Conservation (phyloP, 345 rosid genomes). For the Syzygium aromaticum region DNA sequence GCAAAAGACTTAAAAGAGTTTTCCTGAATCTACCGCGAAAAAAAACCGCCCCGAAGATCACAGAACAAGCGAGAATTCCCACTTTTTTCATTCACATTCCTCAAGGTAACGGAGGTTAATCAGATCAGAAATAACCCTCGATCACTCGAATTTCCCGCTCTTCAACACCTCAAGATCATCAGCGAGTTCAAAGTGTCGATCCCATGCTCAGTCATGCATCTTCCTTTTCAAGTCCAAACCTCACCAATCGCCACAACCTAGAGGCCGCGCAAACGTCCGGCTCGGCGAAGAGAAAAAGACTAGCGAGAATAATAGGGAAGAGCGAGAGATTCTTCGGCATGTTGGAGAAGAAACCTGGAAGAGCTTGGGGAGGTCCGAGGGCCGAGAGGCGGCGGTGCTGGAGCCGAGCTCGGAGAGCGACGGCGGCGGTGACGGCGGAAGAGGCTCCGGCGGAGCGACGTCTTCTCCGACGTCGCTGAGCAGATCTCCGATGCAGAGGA, state of each 20-base stretch:
- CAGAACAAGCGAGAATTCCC: neutral
- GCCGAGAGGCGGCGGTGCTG: slow-evolving; percentile 2
- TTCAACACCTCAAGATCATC: neutral
- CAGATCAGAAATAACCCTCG: neutral
- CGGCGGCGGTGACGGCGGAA: slow-evolving; percentile 4
- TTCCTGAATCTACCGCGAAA: neutral
- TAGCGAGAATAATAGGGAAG: accelerated
- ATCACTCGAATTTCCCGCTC: neutral
- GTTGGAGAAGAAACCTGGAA: slow-evolving; percentile 42
- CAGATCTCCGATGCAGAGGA: slow-evolving; percentile 71
- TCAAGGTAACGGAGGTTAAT: neutral
- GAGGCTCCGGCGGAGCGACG: slow-evolving; percentile 4
- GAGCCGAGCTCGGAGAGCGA: slow-evolving; percentile 6
- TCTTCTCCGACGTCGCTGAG: slow-evolving; percentile 61
- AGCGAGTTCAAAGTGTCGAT: neutral
- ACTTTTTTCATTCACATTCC: neutral
- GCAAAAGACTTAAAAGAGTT: neutral
- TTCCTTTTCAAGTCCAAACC: neutral
- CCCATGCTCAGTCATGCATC: neutral
- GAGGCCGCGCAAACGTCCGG: neutral
- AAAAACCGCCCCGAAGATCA: neutral
- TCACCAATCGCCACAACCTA: neutral
- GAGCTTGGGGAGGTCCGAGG: slow-evolving; percentile 42
- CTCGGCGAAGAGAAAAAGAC: neutral
- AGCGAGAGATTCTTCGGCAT: neutral